Evolutionary conservation across 2,329 filamentous ascomycete species (phyloP).

Genomic region (Macrophomina pseudophaseolina): DNA sequence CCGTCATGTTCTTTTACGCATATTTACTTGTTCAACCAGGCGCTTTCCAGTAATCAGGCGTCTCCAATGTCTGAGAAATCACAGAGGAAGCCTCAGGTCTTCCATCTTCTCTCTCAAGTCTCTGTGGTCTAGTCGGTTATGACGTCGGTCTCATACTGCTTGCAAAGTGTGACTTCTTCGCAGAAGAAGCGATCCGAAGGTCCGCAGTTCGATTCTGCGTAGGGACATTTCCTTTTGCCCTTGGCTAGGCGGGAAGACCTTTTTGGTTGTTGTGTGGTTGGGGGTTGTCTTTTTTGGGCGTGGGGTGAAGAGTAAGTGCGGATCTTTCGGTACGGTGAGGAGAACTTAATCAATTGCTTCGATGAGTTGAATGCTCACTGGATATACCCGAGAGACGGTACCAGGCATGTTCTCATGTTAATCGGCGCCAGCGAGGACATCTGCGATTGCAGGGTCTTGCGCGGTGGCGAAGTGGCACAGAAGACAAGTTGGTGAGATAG

Average conservation of each 20-base stretch:
- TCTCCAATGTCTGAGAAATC: neutral
- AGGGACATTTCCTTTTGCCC: constrained; percentile 25
- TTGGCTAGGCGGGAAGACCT: neutral
- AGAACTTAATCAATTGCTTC: too few relatives aligned
- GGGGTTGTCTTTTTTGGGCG: too few relatives aligned
- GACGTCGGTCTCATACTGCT: constrained; percentile 28
- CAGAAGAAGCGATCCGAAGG: constrained; percentile 25
- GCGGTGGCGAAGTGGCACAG: too few relatives aligned
- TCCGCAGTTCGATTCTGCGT: constrained; percentile 28
- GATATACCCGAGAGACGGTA: too few relatives aligned
- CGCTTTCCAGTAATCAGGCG: neutral
- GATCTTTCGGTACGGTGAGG: too few relatives aligned
- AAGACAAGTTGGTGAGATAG: too few relatives aligned
- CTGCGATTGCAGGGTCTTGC: too few relatives aligned
- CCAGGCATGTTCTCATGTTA: too few relatives aligned
- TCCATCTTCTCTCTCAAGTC: neutral
- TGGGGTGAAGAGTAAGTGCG: too few relatives aligned
- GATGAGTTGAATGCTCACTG: too few relatives aligned
- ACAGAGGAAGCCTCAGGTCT: neutral
- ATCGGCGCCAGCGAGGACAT: too few relatives aligned
- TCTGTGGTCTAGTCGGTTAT: constrained; percentile 30
- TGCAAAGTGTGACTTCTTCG: constrained; percentile 11
- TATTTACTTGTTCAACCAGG: neutral
- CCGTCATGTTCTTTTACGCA: too few relatives aligned
- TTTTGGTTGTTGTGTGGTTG: neutral